Base-by-base conservation (phyloP, 1,284 basidiomycete species). In the Termitomyces sp. region DNA sequence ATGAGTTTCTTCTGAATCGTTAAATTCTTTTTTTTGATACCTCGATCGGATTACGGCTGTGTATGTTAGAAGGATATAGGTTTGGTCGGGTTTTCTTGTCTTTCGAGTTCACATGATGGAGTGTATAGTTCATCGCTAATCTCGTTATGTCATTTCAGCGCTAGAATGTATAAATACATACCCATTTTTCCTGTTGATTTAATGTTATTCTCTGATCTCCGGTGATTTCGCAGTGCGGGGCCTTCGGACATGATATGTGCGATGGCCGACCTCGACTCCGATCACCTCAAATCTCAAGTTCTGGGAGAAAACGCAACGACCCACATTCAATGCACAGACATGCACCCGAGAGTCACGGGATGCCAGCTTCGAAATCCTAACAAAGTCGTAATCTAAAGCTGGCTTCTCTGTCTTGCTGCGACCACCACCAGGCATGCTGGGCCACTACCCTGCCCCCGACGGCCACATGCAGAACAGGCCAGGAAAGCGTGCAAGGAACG, bases 1-100 rank as follows among this genome's bases (percentile, higher is more conserved):
- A 76, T 78, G 75, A 69, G 71, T 12, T 77, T 76, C 64, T 77
- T 77, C 57, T 77, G 38, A 17, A 34, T 24, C 21, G 36, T 36
- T n/a, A 36, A n/a, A n/a, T n/a, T n/a, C n/a, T n/a, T 38, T 10
- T 10, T 48, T 38, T 6, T 17, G 21, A 10, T 17, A 30, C 26
- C 43, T 44, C 43, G 43, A 17, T 6, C 19, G 26, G n/a, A 28
- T 50, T 6, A 12, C 17, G 34, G 3, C 34, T 43, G 9, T n/a
- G 15, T 51, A 21, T 33, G 13, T 39, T 33, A 33, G 2, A 39
- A 6, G 48, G 48, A 36, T 48, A 26, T 36, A 48, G 38, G 48
- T 3, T 39, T 50, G 21, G 19, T 39, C 8, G 17, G 34, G 8
- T 12, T 49, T 13, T 21, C n/a, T 41, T 19, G 2, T 39, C 15